Percentiles rank a stretch among this genome's conserved stretches.
phyloP scores from a whole-genome alignment of 73 alveolate species.

The Tetrahymena thermophila region DNA sequence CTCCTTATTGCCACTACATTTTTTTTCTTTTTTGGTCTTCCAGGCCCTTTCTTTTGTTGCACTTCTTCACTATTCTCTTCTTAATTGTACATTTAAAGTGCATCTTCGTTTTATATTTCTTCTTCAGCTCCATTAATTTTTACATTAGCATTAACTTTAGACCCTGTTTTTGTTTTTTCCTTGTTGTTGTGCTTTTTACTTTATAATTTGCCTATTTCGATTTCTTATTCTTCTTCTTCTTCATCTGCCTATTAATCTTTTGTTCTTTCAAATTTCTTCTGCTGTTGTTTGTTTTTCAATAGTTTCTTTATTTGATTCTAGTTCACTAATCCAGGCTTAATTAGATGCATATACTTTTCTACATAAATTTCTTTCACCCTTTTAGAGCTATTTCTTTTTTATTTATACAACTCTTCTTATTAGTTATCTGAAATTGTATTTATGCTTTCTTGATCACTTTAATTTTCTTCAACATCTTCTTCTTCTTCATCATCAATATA shows the following conservation, averaged over 20 bases:
- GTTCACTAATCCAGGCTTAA: not conserved
- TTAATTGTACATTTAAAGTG: not conserved
- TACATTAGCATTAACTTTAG: not conserved
- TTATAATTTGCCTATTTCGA: not conserved
- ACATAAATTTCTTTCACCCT: not conserved
- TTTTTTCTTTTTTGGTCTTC: not conserved
- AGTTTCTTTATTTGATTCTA: not conserved
- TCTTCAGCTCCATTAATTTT: not conserved
- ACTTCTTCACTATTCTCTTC: not conserved
- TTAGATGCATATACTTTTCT: not conserved
- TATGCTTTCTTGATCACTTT: not conserved
- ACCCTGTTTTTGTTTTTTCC: not conserved
- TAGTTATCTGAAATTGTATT: not conserved
- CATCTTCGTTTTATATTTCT: not conserved
- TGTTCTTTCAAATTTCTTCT: not conserved
- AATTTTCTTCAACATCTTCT: not conserved
- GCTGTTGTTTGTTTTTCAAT: not conserved
- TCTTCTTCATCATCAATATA: not conserved
- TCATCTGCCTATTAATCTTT: not conserved
- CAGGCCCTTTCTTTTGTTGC: not conserved
- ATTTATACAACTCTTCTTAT: not conserved
- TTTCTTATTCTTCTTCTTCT: not conserved
- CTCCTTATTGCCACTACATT: not conserved
- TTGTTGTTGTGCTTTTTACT: not conserved
- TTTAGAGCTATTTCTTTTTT: not conserved